These are phyloP conservation scores for Nicotiana sylvestris DNA, from an alignment of 257 asterid genomes.

Conservation along the genomic window DNA sequence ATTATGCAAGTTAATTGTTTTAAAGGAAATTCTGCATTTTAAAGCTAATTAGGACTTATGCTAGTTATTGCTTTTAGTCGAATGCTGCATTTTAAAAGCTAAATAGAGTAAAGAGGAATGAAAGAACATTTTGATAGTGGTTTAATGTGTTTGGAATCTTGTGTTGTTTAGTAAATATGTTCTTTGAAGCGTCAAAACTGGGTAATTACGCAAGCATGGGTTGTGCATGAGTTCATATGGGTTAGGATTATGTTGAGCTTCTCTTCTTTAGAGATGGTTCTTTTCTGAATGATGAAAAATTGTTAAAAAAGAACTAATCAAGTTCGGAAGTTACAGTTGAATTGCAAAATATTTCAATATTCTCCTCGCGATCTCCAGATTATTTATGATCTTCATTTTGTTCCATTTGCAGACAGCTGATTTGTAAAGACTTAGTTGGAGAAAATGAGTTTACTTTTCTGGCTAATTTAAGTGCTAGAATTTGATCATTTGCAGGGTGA, in stretches of 20 bases:
- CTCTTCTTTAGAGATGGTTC: neutral
- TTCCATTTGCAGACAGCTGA: neutral
- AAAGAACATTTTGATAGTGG: neutral
- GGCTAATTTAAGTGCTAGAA: neutral
- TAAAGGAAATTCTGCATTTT: neutral
- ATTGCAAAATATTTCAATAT: neutral
- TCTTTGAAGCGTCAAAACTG: neutral
- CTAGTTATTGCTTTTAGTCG: neutral
- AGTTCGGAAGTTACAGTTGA: neutral
- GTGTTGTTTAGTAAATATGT: neutral
- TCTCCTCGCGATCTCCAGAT: neutral
- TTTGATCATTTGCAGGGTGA: conserved; percentile 58
- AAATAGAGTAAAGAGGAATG: neutral
- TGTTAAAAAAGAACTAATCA: neutral
- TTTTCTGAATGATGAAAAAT: neutral
- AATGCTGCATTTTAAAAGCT: neutral
- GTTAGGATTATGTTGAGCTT: neutral
- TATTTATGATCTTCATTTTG: neutral
- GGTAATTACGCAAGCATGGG: neutral
- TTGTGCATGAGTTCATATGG: neutral
- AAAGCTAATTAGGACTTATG: neutral
- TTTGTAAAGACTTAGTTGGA: neutral
- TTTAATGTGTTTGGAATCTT: neutral
- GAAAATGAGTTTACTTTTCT: neutral
- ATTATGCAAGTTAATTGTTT: neutral